Evolutionary conservation across 1,284 basidiomycete species (phyloP).

Genomic region (Tylopilus sp.): DNA sequence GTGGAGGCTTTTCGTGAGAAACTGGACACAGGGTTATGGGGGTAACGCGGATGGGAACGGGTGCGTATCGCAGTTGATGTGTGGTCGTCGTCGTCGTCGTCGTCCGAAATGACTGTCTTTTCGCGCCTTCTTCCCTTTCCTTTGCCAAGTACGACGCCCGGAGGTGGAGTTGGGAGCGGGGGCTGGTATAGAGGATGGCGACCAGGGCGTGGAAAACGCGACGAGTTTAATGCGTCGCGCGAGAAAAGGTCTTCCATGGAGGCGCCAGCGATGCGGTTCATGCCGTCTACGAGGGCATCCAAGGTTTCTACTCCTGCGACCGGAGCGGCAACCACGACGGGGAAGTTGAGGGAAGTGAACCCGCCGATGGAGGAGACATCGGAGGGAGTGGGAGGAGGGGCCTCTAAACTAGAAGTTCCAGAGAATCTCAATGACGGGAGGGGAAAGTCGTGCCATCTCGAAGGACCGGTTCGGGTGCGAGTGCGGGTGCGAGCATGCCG

Average conservation of each 20-base stretch:
- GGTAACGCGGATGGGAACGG: constrained; percentile 37
- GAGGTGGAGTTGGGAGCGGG: constrained; percentile 72
- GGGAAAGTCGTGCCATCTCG: constrained; percentile 38
- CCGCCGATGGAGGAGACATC: constrained; percentile 42
- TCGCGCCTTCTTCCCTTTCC: constrained; percentile 45
- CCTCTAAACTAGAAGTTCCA: constrained; percentile 55
- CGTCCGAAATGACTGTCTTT: constrained; percentile 34
- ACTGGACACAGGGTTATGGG: constrained; percentile 34
- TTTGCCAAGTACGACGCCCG: constrained; percentile 68
- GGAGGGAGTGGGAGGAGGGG: constrained; percentile 61
- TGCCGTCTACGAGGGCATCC: constrained; percentile 80
- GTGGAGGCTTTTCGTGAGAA: constrained; percentile 39
- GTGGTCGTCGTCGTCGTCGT: constrained; percentile 41
- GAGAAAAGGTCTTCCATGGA: constrained; percentile 51
- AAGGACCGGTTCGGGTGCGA: constrained; percentile 54
- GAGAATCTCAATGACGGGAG: constrained; percentile 56
- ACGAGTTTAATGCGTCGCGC: constrained; percentile 40
- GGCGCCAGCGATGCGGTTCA: constrained; percentile 53
- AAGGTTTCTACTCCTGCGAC: constrained; percentile 73
- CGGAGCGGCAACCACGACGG: constrained; percentile 70
- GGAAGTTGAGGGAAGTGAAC: constrained; percentile 42
- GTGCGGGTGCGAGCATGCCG: constrained; percentile 47
- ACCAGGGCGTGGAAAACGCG: constrained; percentile 47
- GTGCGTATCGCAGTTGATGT: constrained; percentile 26
- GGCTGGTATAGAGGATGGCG: constrained; percentile 73